phyloP scores from a whole-genome alignment of 805 yeast genomes.

The Metschnikowia orientalis region DNA sequence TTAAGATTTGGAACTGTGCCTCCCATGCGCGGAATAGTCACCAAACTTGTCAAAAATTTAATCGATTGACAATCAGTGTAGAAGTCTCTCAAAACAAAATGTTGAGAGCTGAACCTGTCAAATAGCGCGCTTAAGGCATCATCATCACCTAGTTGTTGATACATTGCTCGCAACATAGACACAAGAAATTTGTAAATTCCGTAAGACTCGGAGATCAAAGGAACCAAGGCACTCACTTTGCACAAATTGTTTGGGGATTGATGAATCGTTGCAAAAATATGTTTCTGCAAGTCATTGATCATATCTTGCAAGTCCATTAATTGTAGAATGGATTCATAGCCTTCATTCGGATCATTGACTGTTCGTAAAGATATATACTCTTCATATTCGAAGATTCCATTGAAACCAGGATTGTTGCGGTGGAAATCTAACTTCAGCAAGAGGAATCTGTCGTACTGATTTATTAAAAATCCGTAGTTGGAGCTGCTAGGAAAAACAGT shows the following conservation, averaged over 20 bases:
- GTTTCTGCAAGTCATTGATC: constrained; percentile 70
- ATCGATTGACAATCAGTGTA: constrained; percentile 87
- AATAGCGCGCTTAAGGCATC: constrained; percentile 75
- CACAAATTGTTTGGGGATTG: constrained; percentile 64
- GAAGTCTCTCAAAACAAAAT: constrained; percentile 68
- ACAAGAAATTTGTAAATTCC: constrained; percentile 88
- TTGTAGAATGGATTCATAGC: constrained; percentile 84
- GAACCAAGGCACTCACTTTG: constrained; percentile 81
- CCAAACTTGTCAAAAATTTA: constrained; percentile 72
- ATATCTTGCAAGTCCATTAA: constrained; percentile 82
- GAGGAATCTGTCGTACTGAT: constrained; percentile 69
- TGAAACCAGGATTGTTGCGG: constrained; percentile 79
- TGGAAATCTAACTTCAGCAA: constrained; percentile 78
- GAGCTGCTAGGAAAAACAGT: constrained; percentile 45
- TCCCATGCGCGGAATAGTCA: constrained; percentile 70
- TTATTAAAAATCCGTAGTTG: constrained; percentile 68
- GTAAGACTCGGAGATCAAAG: constrained; percentile 84
- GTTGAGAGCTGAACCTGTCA: constrained; percentile 68
- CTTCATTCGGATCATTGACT: constrained; percentile 92
- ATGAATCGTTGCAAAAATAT: constrained; percentile 67
- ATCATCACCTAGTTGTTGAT: constrained; percentile 63
- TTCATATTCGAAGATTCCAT: constrained; percentile 93
- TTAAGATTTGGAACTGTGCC: constrained; percentile 56
- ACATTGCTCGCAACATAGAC: constrained; percentile 87
- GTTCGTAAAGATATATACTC: constrained; percentile 86